Evolutionary conservation across 2,329 filamentous ascomycete genomes (phyloP), one percentile per base, ranked within the genome.

Genomic region (Botrytis porri): DNA sequence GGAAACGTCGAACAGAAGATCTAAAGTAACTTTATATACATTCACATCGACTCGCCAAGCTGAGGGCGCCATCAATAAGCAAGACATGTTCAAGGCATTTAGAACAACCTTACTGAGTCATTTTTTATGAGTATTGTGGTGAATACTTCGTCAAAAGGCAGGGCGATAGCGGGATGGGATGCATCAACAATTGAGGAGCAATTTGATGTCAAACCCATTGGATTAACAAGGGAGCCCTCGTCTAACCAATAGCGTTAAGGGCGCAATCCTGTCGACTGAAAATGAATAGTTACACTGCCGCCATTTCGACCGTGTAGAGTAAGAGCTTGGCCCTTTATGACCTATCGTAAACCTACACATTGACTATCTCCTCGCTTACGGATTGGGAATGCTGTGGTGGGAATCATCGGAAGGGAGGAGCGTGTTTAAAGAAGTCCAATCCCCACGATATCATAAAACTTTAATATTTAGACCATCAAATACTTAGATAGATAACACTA

Each of bases 211-310:
- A 54, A 10, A 54, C 3, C 9, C 14, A 29, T 54, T 25, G n/a
- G 18, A 35, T 29, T 32, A 39, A 41, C 32, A n/a, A 29, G 57
- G 57, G 41, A 70, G 29, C 32, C 32, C 32, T 20, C 16, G n/a
- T n/a, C 69, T 63, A 39, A 18, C 57, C 57, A 70, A 29, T 70
- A 18, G 69, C 57, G 29, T 63, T 37, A 48, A 62, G 41, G 29
- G 25, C 57, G 41, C 59, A 70, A 63, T 51, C 41, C 41, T 54
- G 18, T 37, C 5, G n/a, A 70, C 43, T 41, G 18, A 70, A 63
- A 6, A 41, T 25, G 10, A 35, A 35, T 29, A 16, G 66, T 48
- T 45, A 29, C 32, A 62, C 51, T 35, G 67, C 41, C 69, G 69
- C 41, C 32, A 37, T 62, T 45, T 32, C 57, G n/a, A 41, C 39